phyloP scores from a whole-genome alignment of 306 rosid genomes.

The Medicago ruthenica region DNA sequence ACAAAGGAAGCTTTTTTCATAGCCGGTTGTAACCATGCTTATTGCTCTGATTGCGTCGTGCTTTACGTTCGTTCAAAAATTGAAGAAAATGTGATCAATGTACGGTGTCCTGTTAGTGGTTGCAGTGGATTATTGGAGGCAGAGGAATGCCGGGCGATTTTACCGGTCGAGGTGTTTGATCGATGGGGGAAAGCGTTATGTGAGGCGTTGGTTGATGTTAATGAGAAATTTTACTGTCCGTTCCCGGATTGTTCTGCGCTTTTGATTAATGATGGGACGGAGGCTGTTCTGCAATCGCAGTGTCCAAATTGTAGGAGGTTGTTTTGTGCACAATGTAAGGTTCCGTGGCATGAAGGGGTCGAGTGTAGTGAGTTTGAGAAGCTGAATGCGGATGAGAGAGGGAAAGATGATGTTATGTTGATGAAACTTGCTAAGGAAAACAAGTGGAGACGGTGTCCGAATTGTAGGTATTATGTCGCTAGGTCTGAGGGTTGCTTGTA shows the following conservation, averaged over 20 bases:
- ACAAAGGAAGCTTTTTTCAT: too few relatives aligned
- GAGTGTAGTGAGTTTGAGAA: slow-evolving; percentile 47
- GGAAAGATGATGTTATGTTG: slow-evolving; percentile 49
- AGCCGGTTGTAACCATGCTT: too few relatives aligned
- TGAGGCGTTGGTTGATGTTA: slow-evolving; percentile 36
- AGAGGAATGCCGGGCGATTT: too few relatives aligned
- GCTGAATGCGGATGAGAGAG: slow-evolving; percentile 47
- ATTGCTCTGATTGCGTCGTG: too few relatives aligned
- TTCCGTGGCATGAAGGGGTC: slow-evolving; percentile 53
- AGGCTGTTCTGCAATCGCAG: slow-evolving; percentile 20
- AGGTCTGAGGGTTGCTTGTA: slow-evolving; percentile 47
- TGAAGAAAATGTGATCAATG: too few relatives aligned
- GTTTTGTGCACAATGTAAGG: slow-evolving; percentile 54
- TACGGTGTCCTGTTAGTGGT: too few relatives aligned
- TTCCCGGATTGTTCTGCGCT: slow-evolving; percentile 51
- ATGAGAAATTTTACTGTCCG: slow-evolving; percentile 53
- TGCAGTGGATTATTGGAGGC: too few relatives aligned
- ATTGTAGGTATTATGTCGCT: slow-evolving; percentile 47
- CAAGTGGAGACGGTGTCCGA: slow-evolving; percentile 54
- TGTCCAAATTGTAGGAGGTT: slow-evolving; percentile 54
- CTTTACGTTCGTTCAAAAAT: too few relatives aligned
- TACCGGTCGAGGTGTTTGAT: slow-evolving; percentile 3
- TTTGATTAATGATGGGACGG: slow-evolving; percentile 46
- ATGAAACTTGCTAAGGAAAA: slow-evolving; percentile 42
- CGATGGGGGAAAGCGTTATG: slow-evolving; percentile 58